Conservation (phyloP, 2,329 filamentous ascomycete genomes). For the Beauveria sp. region DNA sequence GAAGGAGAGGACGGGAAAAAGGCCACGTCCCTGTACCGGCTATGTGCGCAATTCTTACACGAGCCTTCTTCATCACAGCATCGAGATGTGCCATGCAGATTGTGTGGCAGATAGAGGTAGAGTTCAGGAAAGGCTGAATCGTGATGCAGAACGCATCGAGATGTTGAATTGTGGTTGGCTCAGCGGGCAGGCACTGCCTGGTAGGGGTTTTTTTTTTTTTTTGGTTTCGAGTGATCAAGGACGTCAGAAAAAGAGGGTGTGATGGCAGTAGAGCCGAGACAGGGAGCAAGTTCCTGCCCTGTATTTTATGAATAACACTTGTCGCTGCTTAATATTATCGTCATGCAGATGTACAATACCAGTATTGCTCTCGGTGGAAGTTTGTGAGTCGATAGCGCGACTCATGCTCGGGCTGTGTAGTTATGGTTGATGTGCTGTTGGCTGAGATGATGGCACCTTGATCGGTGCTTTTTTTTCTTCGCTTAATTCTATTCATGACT, state of each 20-base stretch:
- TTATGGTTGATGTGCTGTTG: neutral
- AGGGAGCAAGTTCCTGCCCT: neutral
- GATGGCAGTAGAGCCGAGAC: neutral
- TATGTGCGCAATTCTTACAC: neutral
- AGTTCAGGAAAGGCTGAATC: neutral
- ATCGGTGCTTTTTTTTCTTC: neutral
- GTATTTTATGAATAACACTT: neutral
- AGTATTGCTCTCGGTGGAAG: neutral
- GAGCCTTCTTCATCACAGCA: neutral
- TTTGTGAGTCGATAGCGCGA: neutral
- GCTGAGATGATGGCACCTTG: neutral
- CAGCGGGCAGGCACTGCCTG: neutral
- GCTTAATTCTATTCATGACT: neutral
- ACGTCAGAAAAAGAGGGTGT: neutral
- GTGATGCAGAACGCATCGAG: slow-evolving; percentile 3
- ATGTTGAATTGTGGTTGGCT: neutral
- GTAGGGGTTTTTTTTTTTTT: neutral
- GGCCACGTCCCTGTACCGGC: neutral
- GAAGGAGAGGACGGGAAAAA: neutral
- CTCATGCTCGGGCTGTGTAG: neutral
- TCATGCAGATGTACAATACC: neutral
- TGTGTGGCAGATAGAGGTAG: neutral
- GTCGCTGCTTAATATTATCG: neutral
- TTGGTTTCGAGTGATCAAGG: neutral
- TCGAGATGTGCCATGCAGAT: neutral